Percentiles rank a stretch among this genome's conserved stretches.
Conservation (phyloP, 371 early-diverging fungal genomes). For the Syncephalastrum contaminatum region DNA sequence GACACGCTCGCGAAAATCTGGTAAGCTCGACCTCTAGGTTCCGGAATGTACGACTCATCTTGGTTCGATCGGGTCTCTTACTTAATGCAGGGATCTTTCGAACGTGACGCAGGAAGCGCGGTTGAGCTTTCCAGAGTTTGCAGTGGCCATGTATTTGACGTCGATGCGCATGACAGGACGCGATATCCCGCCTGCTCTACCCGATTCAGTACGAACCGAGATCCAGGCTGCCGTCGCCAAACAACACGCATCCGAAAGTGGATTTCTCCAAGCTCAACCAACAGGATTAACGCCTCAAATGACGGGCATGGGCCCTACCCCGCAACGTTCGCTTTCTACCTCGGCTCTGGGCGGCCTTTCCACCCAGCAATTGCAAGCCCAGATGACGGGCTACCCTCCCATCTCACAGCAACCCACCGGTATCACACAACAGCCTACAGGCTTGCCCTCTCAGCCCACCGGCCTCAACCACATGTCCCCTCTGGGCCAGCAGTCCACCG, state of each 20-base stretch:
- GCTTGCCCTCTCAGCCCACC: no score
- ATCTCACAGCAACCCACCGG: slow-evolving; percentile 9
- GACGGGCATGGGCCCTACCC: slow-evolving; percentile 4
- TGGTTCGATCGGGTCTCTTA: no score
- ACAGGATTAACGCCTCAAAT: slow-evolving; percentile 3
- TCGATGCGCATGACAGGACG: slow-evolving; percentile 50
- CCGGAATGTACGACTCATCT: neutral
- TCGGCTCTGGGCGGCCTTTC: slow-evolving; percentile 14
- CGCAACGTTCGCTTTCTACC: slow-evolving; percentile 15
- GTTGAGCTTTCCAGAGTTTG: slow-evolving; percentile 59
- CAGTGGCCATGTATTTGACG: slow-evolving; percentile 59
- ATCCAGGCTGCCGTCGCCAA: slow-evolving; percentile 30
- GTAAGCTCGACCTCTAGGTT: slow-evolving; percentile 16
- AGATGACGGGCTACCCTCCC: slow-evolving; percentile 7
- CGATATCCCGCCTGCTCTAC: slow-evolving; percentile 39
- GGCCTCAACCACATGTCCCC: no score
- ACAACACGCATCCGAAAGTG: slow-evolving; percentile 17
- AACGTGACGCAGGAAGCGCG: slow-evolving; percentile 47
- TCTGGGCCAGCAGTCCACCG: no score
- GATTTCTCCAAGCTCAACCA: slow-evolving; percentile 4
- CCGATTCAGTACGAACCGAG: slow-evolving; percentile 36
- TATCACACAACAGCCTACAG: slow-evolving; percentile 5
- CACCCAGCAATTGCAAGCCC: slow-evolving; percentile 13
- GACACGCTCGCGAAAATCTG: slow-evolving; percentile 49
- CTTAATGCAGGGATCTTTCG: slow-evolving; percentile 40